Evolutionary conservation across 169 alveolate genomes (phyloP).

Genomic region (Eimeria zaria): DNA sequence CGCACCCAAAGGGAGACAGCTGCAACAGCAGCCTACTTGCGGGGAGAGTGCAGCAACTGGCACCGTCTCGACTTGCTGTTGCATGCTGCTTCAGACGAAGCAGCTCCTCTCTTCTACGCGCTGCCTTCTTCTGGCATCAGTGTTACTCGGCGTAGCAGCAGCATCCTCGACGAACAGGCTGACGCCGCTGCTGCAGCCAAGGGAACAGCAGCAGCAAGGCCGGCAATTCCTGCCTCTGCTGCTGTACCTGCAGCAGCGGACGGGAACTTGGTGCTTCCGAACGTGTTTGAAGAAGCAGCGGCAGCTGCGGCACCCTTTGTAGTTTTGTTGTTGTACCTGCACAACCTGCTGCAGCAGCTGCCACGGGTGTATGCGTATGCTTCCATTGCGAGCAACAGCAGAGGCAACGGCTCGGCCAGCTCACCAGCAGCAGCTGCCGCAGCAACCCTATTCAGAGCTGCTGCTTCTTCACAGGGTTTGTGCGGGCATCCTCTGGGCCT

Average conservation of each 20-base stretch:
- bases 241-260: conserved; percentile 20
- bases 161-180: neutral
- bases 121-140: conserved; percentile 26
- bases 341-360: conserved; percentile 60
- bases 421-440: conserved; percentile 25
- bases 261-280: conserved; percentile 12
- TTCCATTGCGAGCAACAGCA: conserved; percentile 23
- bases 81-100: conserved; percentile 78
- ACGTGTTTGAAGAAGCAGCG: conserved; percentile 32
- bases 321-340: conserved; percentile 46
- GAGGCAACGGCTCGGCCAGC: neutral
- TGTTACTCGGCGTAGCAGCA: conserved; percentile 39
- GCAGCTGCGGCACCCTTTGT: conserved; percentile 55
- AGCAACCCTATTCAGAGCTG: conserved; percentile 31
- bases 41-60: conserved; percentile 48
- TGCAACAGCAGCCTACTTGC: conserved; percentile 20
- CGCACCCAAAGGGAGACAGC: conserved; percentile 43
- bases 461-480: conserved; percentile 41
- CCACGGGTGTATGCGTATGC: conserved; percentile 37
- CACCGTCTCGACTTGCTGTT: conserved; percentile 72
- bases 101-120: conserved; percentile 58
- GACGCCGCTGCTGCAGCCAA: neutral
- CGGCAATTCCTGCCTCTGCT: neutral
- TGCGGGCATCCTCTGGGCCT: conserved; percentile 51
- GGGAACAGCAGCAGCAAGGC: conserved; percentile 10